A percentile compares a stretch with the other conserved stretches of the same genome.
phyloP scores from a whole-genome alignment of 2,329 filamentous ascomycete genomes.

The Aspergillus jensenii region DNA sequence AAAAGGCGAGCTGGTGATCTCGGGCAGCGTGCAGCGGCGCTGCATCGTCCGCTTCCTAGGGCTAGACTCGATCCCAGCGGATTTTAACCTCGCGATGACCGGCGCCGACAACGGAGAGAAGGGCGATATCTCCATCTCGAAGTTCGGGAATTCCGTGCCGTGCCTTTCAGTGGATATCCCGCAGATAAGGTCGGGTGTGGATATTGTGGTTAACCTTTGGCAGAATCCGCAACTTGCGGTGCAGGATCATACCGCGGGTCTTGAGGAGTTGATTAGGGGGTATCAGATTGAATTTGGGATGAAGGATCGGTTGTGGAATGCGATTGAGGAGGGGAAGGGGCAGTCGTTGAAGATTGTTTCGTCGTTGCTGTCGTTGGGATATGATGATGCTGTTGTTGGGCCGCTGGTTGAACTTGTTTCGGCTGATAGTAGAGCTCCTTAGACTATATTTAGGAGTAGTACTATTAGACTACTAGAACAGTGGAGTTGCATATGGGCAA shows the following conservation, averaged over 20 bases:
- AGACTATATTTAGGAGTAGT: no score
- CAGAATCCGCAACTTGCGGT: slow-evolving; percentile 29
- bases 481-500: not conserved
- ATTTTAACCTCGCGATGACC: slow-evolving; percentile 17
- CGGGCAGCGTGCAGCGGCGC: not conserved
- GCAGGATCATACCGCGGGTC: slow-evolving; percentile 16
- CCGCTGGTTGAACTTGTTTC: slow-evolving; percentile 24
- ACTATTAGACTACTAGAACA: no score
- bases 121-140: no score
- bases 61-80: not conserved
- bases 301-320: slow-evolving; percentile 28
- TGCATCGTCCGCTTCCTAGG: slow-evolving; percentile 5
- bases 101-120: slow-evolving; percentile 8
- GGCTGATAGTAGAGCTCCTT: not conserved
- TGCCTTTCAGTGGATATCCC: slow-evolving; percentile 28
- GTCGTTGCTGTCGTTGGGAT: slow-evolving; percentile 22
- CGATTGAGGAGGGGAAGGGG: slow-evolving; percentile 15
- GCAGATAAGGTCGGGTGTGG: no score
- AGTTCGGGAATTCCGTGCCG: not conserved
- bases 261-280: slow-evolving; percentile 22
- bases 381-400: slow-evolving; percentile 27
- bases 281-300: slow-evolving; percentile 28
- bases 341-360: slow-evolving; percentile 20
- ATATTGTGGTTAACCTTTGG: slow-evolving; percentile 40
- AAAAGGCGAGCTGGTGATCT: slow-evolving; percentile 8